phyloP scores from a whole-genome alignment of 2,329 filamentous ascomycete species.

The Lasiodiplodia citricola region DNA sequence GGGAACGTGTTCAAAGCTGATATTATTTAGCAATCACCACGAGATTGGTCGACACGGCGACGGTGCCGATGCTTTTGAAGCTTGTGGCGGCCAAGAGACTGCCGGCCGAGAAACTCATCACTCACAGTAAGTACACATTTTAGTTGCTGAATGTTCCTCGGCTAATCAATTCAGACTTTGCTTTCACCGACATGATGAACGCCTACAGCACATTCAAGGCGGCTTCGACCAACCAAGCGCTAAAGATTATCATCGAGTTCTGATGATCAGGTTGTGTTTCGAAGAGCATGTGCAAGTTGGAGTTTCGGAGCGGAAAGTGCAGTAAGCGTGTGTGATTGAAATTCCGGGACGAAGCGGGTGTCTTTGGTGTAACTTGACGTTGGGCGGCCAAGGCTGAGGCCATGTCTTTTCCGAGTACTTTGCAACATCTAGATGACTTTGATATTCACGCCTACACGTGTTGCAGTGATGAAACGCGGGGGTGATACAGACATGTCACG shows the following conservation, averaged over 20 bases:
- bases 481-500: too few relatives aligned
- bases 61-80: slow-evolving; percentile 57
- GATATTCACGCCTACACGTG: neutral
- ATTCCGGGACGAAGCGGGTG: neutral
- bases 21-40: slow-evolving; percentile 50
- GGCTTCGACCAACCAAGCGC: slow-evolving; percentile 49
- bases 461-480: too few relatives aligned
- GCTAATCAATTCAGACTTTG: slow-evolving; percentile 36
- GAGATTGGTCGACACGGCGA: slow-evolving; percentile 54
- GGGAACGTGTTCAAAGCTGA: neutral
- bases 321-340: neutral
- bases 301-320: neutral
- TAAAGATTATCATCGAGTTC: slow-evolving; percentile 53
- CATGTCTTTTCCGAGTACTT: neutral
- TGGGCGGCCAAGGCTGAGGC: neutral
- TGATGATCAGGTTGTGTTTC: neutral
- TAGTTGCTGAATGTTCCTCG: neutral
- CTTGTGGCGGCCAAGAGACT: slow-evolving; percentile 51
- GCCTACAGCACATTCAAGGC: slow-evolving; percentile 53
- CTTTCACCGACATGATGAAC: slow-evolving; percentile 50
- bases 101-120: slow-evolving; percentile 51
- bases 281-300: neutral
- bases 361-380: neutral
- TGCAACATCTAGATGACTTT: neutral
- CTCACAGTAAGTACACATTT: slow-evolving; percentile 39